Percentiles rank a stretch among this genome's conserved stretches.
Evolutionary conservation across 495 filamentous ascomycete genomes (phyloP).

Genomic region (Lasiosphaeria hispida): DNA sequence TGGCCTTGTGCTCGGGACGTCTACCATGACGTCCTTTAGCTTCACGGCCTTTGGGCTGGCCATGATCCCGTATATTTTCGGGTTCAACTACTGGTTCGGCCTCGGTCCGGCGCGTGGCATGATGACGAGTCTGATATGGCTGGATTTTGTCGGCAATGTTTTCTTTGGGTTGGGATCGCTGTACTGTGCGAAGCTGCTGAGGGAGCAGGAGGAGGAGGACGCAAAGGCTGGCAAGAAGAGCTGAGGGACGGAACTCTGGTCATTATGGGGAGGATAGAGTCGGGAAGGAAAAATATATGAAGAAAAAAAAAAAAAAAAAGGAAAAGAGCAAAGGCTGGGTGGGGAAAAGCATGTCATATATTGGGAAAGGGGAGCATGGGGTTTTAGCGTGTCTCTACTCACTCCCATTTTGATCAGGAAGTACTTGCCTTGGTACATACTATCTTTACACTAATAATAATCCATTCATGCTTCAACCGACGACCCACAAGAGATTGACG

Average conservation of each 20-base stretch:
- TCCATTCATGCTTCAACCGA: no score
- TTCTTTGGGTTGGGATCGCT: constrained; percentile 23
- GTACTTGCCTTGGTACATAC: no score
- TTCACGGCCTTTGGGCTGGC: constrained; percentile 28
- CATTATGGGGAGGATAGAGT: no score
- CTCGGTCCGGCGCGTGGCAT: constrained; percentile 24
- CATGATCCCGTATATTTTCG: constrained; percentile 29
- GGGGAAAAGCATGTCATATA: neutral
- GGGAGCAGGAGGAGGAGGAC: constrained; percentile 17
- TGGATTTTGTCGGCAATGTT: constrained; percentile 28
- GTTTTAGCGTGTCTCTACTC: no score
- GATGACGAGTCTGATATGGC: constrained; percentile 22
- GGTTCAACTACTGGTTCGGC: constrained; percentile 27
- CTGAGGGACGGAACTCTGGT: neutral
- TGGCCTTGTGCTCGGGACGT: constrained; percentile 25
- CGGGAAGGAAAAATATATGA: no score
- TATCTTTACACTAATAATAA: neutral
- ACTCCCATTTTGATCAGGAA: no score
- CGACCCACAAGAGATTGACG: no score
- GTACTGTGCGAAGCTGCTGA: constrained; percentile 21
- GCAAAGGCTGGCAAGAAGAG: neutral
- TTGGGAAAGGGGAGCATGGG: no score
- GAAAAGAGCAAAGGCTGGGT: neutral
- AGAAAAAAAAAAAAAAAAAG: neutral
- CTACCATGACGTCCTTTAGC: constrained; percentile 20